Evolutionary conservation across 1,284 basidiomycete genomes (phyloP), one percentile per base, ranked within the genome.

Genomic region (Rhizoctonia solani): DNA sequence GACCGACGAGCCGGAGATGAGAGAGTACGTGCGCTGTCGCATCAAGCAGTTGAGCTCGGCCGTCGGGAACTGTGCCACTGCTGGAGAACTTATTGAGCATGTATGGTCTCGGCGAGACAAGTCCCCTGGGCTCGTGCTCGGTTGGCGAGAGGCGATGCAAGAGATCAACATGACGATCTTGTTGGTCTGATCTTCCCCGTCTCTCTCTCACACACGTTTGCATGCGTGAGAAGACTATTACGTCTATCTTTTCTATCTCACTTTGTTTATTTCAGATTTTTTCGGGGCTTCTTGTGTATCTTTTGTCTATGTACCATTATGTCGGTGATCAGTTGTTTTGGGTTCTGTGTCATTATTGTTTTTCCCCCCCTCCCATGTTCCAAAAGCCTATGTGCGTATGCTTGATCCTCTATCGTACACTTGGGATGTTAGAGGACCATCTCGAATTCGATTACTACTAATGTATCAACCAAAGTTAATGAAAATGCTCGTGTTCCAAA

Each of bases 51-150:
- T 83, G 71, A 84, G 87, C 72, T 81, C 82, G 70, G 81, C 80
- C 69, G 81, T 87, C 70, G 87, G 87, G 9, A 87, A 88, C 75
- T 73, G 86, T 66, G 79, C 82, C 71, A 85, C 85, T 70, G 82
- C 83, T n/a, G 78, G 85, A 78, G 81, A 67, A 69, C 76, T 86
- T 66, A 85, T 89, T 82, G 82, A 87, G 72, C 80, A 81, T 0
- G 81, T 89, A 3, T 90, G 88, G 88, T 81, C 83, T 68, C 14
- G 66, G 21, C 68, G 71, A 23, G 68, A 69, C 29, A 11, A 54
- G 39, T 56, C 32, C 1, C 49, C 67, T 29, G 54, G 59, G 54
- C 42, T 54, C 1, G 61, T 71, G 16, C 59, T 65, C 49, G 58
- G 58, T 3, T 72, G 70, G 71, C 52, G 72, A 37, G 71, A 72